phyloP scores from a whole-genome alignment of 106 monocot species.

The Dendrobium officinale region DNA sequence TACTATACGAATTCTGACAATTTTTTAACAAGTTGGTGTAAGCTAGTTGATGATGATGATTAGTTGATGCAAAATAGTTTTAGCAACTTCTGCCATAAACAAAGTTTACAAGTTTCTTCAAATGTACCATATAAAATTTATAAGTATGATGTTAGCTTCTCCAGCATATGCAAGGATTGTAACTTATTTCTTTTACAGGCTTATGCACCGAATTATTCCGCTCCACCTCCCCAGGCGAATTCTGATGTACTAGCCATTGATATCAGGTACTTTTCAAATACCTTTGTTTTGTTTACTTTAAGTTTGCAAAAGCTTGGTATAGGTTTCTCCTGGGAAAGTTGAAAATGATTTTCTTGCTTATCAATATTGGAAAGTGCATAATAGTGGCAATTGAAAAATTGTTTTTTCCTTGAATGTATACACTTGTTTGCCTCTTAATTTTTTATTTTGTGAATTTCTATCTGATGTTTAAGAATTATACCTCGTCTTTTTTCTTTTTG shows the following conservation, averaged over 20 bases:
- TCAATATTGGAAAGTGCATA: background rate
- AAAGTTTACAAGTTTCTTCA: background rate
- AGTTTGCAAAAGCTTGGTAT: background rate
- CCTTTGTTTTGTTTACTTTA: background rate
- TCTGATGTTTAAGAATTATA: background rate
- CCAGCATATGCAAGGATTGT: background rate
- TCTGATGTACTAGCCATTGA: conserved; percentile 70
- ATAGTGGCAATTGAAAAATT: background rate
- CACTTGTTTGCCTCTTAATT: background rate
- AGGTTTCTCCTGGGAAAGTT: background rate
- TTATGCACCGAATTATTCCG: conserved; percentile 72
- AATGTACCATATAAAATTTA: background rate
- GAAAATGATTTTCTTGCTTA: background rate
- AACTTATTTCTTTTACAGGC: conserved; percentile 28
- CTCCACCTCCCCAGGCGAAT: conserved; percentile 35
- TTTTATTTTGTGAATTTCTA: background rate
- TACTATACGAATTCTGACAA: background rate
- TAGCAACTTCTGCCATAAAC: background rate
- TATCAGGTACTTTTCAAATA: conserved; percentile 53
- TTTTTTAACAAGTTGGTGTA: background rate
- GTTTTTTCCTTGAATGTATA: background rate
- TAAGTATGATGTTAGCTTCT: background rate
- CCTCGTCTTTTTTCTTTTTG: background rate
- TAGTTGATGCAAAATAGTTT: background rate
- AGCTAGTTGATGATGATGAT: background rate